Base-by-base conservation (phyloP, 2,329 filamentous ascomycete species). In the Polytolypa hystricis region DNA sequence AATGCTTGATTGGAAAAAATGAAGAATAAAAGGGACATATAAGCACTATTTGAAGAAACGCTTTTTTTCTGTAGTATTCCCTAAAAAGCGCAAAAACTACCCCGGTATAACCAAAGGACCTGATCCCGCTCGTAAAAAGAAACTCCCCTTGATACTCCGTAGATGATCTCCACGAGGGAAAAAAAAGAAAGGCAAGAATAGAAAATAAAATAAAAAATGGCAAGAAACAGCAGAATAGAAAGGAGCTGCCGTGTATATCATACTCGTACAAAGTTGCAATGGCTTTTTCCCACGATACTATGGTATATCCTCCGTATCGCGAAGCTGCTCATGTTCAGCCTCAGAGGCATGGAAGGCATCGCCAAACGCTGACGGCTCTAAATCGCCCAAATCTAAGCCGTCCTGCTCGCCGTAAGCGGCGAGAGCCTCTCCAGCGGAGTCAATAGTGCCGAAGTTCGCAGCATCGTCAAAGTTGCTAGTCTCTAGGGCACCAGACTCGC, bases 311-410 rank as follows among this genome's bases (percentile, higher is more conserved):
- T 62, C 60, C 4, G 53, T 51, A 30, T 64, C 58, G 27, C 53
- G 58, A 39, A 60, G 51, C 41, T 62, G 55, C n/a, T 48, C 55
- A 42, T 57, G 51, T 38, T 65, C 59, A 40, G 62, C 61, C 42
- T 71, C 66, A 31, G 68, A 67, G 11, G 65, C 66, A 44, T 86
- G 81, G 59, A 89, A 84, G 1, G 84, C 84, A 48, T 91, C 82
- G 2, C 82, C 84, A 62, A 91, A 91, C 1, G 82, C 84, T 23
- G 79, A 84, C 51, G 86, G 81, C 31, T 84, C 81, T 65, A 85
- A 72, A 44, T 79, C 80, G 6, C 71, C 74, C 28, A 70, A 54
- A 45, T 69, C 68, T 3, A 68, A 56, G 3, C 61, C 61, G 38
- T 68, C 67, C 10, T 74, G 71, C 11, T 72, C 71, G 28, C 73